Evolutionary conservation across 2,329 filamentous ascomycete genomes (phyloP), one percentile per base, ranked within the genome.

Genomic region (Purpureocillium lavendulum): DNA sequence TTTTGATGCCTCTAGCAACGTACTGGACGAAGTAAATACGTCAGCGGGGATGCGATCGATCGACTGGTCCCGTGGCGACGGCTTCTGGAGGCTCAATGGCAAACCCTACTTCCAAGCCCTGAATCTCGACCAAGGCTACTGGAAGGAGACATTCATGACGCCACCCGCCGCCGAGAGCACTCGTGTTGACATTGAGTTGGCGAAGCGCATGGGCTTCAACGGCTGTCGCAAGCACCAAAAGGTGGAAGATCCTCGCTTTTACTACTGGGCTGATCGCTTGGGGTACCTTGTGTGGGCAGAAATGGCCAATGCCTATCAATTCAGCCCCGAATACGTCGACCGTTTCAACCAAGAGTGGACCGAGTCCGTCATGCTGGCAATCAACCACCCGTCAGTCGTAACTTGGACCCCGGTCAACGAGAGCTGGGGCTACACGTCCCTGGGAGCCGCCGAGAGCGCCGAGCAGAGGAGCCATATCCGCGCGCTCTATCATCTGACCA

Each of bases 381-480:
- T 82, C 44, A 84, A 83, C 48, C 77, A 80, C 39, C 77, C 80
- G 0, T 75, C 66, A 7, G 62, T 84, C 17, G 66, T 84, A 6
- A 73, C 74, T 0, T 84, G 80, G 80, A 84, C 80, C 3, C 77
- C 77, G 0, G 71, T 79, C 34, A 84, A 84, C 47, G 60, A 72
- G 55, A 70, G 67, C 47, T 84, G 80, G 80, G 80, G 67, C 0
- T 84, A 84, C 48, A 68, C 74, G 0, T 65, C 70, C 29, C 64
- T 84, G 10, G 21, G 21, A 6, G 21, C 10, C 28, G 70, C 71
- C 44, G 65, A 71, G 35, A 71, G 67, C 40, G 60, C 69, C 7
- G 66, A 73, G 40, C 78, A 84, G 56, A 67, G 79, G 12, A 73
- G 82, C 49, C 80, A 84, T 49, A 69, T 84, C 35, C 71, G 77